These are phyloP conservation scores for Yamagishiella unicocca DNA, from an alignment of 139 green algal genomes.

Conservation along the genomic window DNA sequence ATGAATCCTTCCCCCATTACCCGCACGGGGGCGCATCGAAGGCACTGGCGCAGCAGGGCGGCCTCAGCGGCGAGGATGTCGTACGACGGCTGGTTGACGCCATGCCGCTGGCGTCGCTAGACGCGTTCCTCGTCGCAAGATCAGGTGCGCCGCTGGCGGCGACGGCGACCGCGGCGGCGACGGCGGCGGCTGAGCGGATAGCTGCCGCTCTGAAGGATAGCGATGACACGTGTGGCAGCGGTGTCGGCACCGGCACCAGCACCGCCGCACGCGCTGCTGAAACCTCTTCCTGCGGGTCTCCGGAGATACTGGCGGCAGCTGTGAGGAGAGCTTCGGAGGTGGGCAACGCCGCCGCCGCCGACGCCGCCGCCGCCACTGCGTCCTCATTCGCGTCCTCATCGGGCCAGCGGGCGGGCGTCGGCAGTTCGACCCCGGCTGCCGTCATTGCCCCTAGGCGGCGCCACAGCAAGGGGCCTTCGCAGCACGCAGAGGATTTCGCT, in stretches of 20 bases:
- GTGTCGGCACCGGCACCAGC: too few species aligned
- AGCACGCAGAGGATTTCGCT: too few species aligned
- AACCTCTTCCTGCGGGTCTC: neutral
- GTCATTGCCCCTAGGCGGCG: too few species aligned
- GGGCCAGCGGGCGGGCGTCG: too few species aligned
- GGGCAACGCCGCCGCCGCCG: neutral
- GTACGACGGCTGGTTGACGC: slow-evolving; percentile 41
- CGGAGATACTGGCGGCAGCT: neutral
- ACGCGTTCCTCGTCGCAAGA: slow-evolving; percentile 49
- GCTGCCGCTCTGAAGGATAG: neutral
- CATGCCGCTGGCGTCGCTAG: slow-evolving; percentile 46
- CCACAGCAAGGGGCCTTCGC: too few species aligned
- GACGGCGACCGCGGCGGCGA: neutral
- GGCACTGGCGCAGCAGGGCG: slow-evolving; percentile 9
- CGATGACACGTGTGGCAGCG: too few species aligned
- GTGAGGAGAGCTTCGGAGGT: neutral
- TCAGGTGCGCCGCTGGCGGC: neutral
- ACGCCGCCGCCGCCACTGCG: neutral
- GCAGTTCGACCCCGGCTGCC: too few species aligned
- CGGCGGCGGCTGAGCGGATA: neutral
- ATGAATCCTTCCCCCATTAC: too few species aligned
- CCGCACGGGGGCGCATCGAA: too few species aligned
- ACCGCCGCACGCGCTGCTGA: too few species aligned
- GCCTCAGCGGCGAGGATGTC: slow-evolving; percentile 4
- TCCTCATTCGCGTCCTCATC: too few species aligned